These are phyloP conservation scores for Herpetomonas samuelpessoai DNA, from an alignment of 208 protist genomes.

Conservation along the genomic window DNA sequence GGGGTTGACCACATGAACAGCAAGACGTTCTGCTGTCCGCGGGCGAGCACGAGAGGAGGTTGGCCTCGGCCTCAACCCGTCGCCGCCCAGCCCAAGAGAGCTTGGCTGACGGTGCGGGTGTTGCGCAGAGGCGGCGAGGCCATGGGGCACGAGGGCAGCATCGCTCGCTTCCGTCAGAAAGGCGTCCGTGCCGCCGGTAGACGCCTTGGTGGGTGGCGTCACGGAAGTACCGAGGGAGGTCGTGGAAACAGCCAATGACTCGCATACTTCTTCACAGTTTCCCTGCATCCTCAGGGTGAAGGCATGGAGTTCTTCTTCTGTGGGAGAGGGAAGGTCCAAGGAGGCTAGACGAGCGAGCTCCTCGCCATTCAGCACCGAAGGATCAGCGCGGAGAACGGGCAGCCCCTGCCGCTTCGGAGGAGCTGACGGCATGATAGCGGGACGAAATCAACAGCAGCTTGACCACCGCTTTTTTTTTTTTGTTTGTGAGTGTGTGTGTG, in stretches of 20 bases:
- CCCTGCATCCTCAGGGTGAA: slow-evolving; percentile 8
- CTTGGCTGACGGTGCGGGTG: too few species aligned
- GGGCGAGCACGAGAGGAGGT: too few species aligned
- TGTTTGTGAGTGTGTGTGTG: slow-evolving; percentile 1
- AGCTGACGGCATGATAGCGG: slow-evolving; percentile 11
- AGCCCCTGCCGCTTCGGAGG: too few species aligned
- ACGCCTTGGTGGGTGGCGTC: too few species aligned
- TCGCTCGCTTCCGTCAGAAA: neutral
- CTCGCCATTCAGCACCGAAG: slow-evolving; percentile 34
- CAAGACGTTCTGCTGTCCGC: too few species aligned
- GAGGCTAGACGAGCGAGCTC: slow-evolving; percentile 46
- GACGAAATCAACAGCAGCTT: slow-evolving; percentile 2
- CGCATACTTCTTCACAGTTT: neutral
- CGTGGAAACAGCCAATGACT: slow-evolving; percentile 2
- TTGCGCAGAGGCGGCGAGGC: too few species aligned
- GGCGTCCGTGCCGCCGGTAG: too few species aligned
- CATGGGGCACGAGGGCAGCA: neutral
- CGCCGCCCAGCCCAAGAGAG: too few species aligned
- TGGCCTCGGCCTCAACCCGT: too few species aligned
- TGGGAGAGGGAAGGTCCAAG: slow-evolving; percentile 40
- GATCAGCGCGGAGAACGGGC: too few species aligned
- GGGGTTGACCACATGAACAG: neutral
- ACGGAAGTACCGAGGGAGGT: too few species aligned
- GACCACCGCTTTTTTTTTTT: neutral
- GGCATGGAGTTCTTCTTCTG: slow-evolving; percentile 17